Base-by-base conservation (phyloP, 306 rosid genomes). In the Arachis hypogaea region DNA sequence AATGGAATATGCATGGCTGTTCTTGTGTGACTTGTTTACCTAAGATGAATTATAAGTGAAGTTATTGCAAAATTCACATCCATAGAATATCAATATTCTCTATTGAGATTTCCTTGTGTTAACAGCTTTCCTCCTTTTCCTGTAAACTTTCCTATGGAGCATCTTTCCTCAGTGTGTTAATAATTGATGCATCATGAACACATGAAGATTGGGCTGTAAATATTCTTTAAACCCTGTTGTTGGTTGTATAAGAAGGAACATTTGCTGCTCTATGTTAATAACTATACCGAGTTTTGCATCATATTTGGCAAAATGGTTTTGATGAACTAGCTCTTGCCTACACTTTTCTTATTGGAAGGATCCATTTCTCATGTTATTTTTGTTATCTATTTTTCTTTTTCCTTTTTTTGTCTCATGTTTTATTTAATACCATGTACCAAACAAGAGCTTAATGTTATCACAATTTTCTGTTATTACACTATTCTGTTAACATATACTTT, bases 11-110 rank as follows among this genome's bases (percentile, higher is more conserved):
- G 49, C 59, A 49, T 77, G 44, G 69, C 54, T 63, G 57, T 50
- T 68, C 46, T 59, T 73, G 78, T 80, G 74, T 74, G 75, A 69
- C 64, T 54, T 77, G 40, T 64, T 71, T 42, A 55, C 63, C 57
- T 1, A 52, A 51, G 57, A 50, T 63, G 56, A 22, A 51, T 42
- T 3, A 7, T 74, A 42, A 38, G 12, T 69, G 52, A 65, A 64
- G 71, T 61, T 36, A 6, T 63, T 77, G 66, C 73, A 59, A 52
- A 67, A 77, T 7, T 61, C 2, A 59, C 71, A 41, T 43, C 7
- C 18, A 74, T 52, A 33, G 38, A 73, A 52, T 52, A n/a, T 52
- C 16, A 1, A 11, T 73, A 47, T 59, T 56, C 56, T 60, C 7
- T 42, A 16, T 16, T 46, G 9, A 51, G 57, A 10, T 51, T 67